Percentiles rank a stretch among this genome's conserved stretches.
These are phyloP conservation scores for Calendula officinalis DNA, from an alignment of 129 eudicot species.

Conservation along the genomic window DNA sequence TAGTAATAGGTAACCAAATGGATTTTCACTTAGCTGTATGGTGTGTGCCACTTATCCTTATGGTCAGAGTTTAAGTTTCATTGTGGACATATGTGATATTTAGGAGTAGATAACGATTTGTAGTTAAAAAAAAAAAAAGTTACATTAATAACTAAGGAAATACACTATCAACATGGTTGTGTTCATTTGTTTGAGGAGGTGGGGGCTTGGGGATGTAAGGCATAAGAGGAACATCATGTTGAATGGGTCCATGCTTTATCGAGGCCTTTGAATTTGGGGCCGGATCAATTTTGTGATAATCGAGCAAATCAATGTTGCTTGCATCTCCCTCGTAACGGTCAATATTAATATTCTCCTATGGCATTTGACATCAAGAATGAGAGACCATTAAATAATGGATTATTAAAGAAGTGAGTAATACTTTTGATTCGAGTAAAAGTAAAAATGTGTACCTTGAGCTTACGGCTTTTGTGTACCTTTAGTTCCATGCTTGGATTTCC, in stretches of 20 bases:
- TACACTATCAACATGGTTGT: slow-evolving; percentile 24
- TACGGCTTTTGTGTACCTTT: slow-evolving; percentile 36
- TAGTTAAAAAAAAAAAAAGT: too few species aligned
- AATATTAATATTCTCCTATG: slow-evolving; percentile 30
- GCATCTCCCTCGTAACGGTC: slow-evolving; percentile 15
- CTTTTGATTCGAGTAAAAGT: not conserved
- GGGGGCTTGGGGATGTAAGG: slow-evolving; percentile 74
- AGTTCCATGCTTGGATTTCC: slow-evolving; percentile 45
- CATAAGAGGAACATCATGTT: slow-evolving; percentile 69
- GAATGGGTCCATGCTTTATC: slow-evolving; percentile 63
- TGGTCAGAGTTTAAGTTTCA: too few species aligned
- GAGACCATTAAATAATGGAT: not conserved
- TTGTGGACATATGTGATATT: too few species aligned
- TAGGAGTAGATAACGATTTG: too few species aligned
- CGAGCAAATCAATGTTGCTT: slow-evolving; percentile 45
- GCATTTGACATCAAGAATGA: slow-evolving; percentile 1
- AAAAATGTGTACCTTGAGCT: slow-evolving; percentile 20
- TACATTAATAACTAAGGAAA: slow-evolving; percentile 26
- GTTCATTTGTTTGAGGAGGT: slow-evolving; percentile 37
- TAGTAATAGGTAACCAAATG: too few species aligned
- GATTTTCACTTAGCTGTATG: too few species aligned
- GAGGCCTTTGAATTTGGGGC: slow-evolving; percentile 69
- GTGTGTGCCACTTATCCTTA: too few species aligned
- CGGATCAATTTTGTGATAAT: slow-evolving; percentile 64
- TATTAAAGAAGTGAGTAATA: not conserved